phyloP scores from a whole-genome alignment of 805 yeast species.

The Pichia rugopelliculosa region DNA sequence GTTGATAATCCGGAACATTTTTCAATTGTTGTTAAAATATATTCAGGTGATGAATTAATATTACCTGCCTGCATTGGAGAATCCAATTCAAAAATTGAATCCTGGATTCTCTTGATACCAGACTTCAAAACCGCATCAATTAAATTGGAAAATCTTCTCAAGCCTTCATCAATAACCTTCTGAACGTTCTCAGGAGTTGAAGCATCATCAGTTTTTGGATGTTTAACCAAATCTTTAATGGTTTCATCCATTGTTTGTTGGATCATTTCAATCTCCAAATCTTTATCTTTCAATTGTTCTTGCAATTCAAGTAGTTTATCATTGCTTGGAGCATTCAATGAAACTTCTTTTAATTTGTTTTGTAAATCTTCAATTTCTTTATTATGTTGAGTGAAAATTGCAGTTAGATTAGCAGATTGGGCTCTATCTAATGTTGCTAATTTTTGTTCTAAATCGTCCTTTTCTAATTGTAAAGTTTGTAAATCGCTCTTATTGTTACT shows the following conservation, averaged over 20 bases:
- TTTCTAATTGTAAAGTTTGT: conserved; percentile 56
- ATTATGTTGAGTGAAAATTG: conserved; percentile 55
- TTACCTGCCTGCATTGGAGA: conserved; percentile 82
- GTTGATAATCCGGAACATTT: conserved; percentile 64
- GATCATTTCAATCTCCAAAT: conserved; percentile 69
- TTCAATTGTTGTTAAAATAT: conserved; percentile 60
- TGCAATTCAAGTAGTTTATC: conserved; percentile 29
- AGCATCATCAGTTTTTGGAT: conserved; percentile 39
- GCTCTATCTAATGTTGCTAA: conserved; percentile 53
- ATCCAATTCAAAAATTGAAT: conserved; percentile 57
- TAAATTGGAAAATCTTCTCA: conserved; percentile 40
- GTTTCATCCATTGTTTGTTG: conserved; percentile 77
- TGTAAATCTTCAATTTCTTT: conserved; percentile 51
- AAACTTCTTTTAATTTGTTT: conserved; percentile 25
- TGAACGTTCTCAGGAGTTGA: conserved; percentile 56
- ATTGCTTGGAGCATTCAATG: conserved; percentile 20
- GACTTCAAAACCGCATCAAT: conserved; percentile 67
- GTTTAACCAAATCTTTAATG: conserved; percentile 47
- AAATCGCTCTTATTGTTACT: conserved; percentile 60
- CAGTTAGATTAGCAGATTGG: conserved; percentile 55
- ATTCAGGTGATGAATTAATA: conserved; percentile 65
- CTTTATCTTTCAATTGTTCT: conserved; percentile 52
- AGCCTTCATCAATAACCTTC: conserved; percentile 39
- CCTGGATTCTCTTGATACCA: conserved; percentile 68
- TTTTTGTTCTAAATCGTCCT: conserved; percentile 52